Base-by-base conservation (phyloP, 768 basidiomycete genomes). In the Sporobolomyces pararoseus region DNA sequence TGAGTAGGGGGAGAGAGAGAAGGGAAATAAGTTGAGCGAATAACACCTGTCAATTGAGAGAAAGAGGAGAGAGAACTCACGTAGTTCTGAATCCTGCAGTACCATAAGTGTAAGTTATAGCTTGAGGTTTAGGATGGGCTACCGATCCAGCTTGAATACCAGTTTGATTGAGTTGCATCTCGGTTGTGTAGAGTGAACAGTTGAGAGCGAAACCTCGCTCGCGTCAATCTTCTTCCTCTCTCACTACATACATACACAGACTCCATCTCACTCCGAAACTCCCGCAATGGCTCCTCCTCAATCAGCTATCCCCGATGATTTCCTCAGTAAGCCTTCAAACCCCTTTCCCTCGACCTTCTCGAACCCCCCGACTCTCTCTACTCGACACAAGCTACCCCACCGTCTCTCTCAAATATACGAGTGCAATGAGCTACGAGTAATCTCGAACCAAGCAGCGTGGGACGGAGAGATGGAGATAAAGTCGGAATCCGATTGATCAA, bases 81-180 rank as follows among this genome's bases (percentile, higher is more conserved):
- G 77, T 73, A 19, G 80, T 81, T 37, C 82, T 73, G 76, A 83
- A 83, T 3, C 82, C 82, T 31, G 82, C 82, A 0, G 82, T 83
- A 14, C 82, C 82, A 76, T 82, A 83, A 25, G 78, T 67, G 73
- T 78, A 81, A 46, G 72, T 77, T 50, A 78, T 65, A 3, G 69
- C 69, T 10, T 76, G 71, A 0, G 80, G 80, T 54, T 80, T 79
- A 0, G 81, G 81, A 70, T 82, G 81, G 14, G 66, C 58, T 27
- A 76, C 66, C 0, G 80, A 75, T 0, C 78, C 79, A 23, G 75
- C 49, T 16, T 51, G 65, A 32, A 80, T 73, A 4, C 74, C 61
- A 6, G 75, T 71, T 44, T 76, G 44, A 53, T 73, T 65, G 44
- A 68, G 50, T 44, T 46, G 25, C 25, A 46, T 52, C 12, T 4